Evolutionary conservation across 192 early-diverging fungal genomes (phyloP).

Genomic region (Phlyctochytrium planicorne): DNA sequence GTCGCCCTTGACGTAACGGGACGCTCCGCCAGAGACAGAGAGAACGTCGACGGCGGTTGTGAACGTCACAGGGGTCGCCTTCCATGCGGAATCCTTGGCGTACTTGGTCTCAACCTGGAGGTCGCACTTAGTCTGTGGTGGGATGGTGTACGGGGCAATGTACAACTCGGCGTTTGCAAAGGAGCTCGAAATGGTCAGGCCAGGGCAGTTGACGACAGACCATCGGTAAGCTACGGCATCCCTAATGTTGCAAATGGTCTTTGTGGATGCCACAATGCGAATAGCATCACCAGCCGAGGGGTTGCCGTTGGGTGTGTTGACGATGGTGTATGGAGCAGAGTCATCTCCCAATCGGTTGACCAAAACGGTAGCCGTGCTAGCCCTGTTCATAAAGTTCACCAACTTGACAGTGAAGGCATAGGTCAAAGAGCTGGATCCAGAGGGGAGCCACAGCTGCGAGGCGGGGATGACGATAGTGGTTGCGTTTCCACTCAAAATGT

Average conservation of each 20-base stretch:
- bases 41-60: conserved; percentile 18
- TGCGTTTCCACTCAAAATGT: background rate
- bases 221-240: conserved; percentile 11
- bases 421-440: background rate
- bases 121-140: conserved; percentile 9
- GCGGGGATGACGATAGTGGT: background rate
- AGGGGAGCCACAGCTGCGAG: background rate
- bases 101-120: conserved; percentile 15
- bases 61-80: conserved; percentile 1
- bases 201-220: conserved; percentile 15
- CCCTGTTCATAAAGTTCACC: background rate
- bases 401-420: conserved; percentile 1
- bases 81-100: conserved; percentile 4
- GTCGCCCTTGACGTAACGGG: conserved; percentile 8
- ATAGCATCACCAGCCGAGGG: background rate
- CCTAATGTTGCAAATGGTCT: conserved; percentile 6
- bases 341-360: background rate
- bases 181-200: background rate
- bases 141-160: conserved; percentile 16
- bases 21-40: conserved; percentile 21
- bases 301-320: background rate
- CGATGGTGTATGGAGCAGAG: conserved; percentile 1
- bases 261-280: background rate
- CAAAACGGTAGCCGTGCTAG: background rate
- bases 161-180: conserved; percentile 2